Evolutionary conservation across 805 yeast genomes (phyloP), one percentile per base, ranked within the genome.

Genomic region (Hanseniaspora osmophila): DNA sequence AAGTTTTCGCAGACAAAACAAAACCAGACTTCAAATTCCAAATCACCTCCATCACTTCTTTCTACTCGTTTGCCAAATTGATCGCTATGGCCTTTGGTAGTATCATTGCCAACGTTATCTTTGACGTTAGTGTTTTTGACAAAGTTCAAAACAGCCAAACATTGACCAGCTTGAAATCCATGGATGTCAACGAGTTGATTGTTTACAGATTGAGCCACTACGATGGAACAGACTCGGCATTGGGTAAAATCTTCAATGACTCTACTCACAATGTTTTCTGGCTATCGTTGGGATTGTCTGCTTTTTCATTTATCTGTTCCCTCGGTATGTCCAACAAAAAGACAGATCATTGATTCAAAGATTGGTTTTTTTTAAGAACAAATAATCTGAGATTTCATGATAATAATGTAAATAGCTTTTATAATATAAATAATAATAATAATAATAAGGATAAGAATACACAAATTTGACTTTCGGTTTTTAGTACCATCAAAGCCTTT

Each of bases 51-150:
- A 49, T 56, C 4, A 57, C 57, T 11, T 54, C 61, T 1, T 47
- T 55, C 38, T 55, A 55, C 33, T 49, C 55, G 7, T 58, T 56
- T 29, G 22, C 51, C 29, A 57, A 56, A 41, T 47, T 51, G 32
- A 33, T 53, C 19, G 62, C 59, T 5, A 50, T 52, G 40, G 53
- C 60, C 2, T 41, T 53, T 30, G 62, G 59, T 17, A 55, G 59
- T 44, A 47, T 57, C 15, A 30, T 55, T 35, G 50, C 56, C 15
- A 54, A 53, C 30, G 52, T 54, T 12, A 51, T 55, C 18, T 58
- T 58, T 46, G 46, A 53, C 30, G 49, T 52, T 5, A 51, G 58
- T 11, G 45, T 54, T 4, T 22, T 48, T 35, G 49, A 51, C 40
- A 50, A 51, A 41, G 42, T 56, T 17, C 35, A 39, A 9, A 13